Evolutionary conservation across 768 basidiomycete genomes (phyloP), one percentile per base, ranked within the genome.

Genomic region (Collybiopsis luxurians): DNA sequence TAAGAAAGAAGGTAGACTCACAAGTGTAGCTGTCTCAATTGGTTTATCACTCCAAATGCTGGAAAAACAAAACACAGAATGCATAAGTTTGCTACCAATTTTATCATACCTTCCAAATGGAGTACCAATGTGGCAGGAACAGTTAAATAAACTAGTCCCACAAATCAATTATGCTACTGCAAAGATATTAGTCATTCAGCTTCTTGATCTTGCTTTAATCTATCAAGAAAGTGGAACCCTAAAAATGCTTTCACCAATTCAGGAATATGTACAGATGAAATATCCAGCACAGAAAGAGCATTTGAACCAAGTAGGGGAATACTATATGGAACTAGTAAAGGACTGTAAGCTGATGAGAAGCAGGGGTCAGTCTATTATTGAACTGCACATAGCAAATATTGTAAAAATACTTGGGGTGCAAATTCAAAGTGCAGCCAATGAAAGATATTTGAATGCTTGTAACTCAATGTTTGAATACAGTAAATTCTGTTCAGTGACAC

Each of bases 21-120:
- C 36, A 21, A 55, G 53, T 45, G 30, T 55, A 7, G 43, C 7
- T 42, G 26, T 45, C 13, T 55, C 53, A 5, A 55, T 55, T 4
- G 23, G 15, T 21, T 24, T 55, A 27, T 55, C 53, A 3, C 17
- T 55, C n/a, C 19, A 31, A 27, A 17, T 44, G 23, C 9, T 55
- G 5, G 17, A 55, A 26, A 9, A 46, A 30, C 23, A 55, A 24
- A 30, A 21, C 17, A 5, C 17, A 26, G 53, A 31, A 4, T 46
- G 48, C 11, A 12, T 4, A 23, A 27, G 23, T 4, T 15, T 47
- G 4, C 23, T 47, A 12, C 15, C 46, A 47, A 12, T 27, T 23
- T 23, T 47, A 30, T 42, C 13, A 17, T 42, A 17, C 46, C 40
- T 42, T 42, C 46, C 46, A 13, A 47, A 27, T 47, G 46, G 46